Conservation (phyloP, 1,284 basidiomycete species). For the Trichosporon sp. region DNA sequence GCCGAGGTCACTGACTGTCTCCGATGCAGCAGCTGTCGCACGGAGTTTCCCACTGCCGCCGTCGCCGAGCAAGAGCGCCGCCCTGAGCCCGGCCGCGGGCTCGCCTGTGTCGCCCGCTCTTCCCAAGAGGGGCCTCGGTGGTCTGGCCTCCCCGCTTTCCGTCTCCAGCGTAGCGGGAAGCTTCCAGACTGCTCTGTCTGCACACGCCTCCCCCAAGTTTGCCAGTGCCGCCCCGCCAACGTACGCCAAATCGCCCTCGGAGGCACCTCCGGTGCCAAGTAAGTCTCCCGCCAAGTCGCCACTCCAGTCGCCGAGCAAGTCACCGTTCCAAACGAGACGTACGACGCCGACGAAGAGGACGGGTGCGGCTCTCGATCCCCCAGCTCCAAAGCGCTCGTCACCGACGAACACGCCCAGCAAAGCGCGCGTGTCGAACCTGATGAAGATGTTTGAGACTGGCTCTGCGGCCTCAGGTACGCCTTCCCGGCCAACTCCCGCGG, state of each 20-base stretch:
- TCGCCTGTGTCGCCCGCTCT: not conserved
- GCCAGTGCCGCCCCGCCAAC: not conserved
- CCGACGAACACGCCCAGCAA: not conserved
- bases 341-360: not conserved
- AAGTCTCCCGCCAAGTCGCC: not conserved
- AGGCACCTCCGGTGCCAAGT: not conserved
- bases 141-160: not conserved
- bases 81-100: not conserved
- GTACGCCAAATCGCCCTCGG: not conserved
- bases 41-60: slow-evolving; percentile 14
- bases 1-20: not conserved
- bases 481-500: not conserved
- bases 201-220: not conserved
- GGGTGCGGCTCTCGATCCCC: not conserved
- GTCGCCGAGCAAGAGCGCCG: slow-evolving; percentile 22
- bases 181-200: not conserved
- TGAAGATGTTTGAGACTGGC: slow-evolving; percentile 37
- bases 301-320: not conserved
- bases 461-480: not conserved
- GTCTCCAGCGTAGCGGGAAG: not conserved
- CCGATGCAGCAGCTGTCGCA: not conserved
- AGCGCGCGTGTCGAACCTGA: slow-evolving; percentile 23
- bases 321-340: not conserved
- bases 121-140: not conserved
- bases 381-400: not conserved